Evolutionary conservation across 2,329 filamentous ascomycete genomes (phyloP).

Genomic region (Fusarium guadeloupense): DNA sequence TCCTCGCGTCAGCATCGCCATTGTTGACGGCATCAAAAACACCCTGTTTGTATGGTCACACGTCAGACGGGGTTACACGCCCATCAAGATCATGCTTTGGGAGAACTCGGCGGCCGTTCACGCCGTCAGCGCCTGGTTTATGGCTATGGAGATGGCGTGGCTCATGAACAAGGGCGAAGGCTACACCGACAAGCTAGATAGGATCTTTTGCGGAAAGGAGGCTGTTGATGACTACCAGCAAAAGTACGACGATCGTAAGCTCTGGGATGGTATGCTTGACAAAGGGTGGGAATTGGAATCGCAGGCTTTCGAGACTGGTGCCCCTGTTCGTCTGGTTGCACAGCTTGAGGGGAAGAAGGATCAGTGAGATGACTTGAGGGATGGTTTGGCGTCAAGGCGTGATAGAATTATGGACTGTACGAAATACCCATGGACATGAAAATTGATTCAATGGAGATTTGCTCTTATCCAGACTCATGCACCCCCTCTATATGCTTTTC

Average conservation of each 20-base stretch:
- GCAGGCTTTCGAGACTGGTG: constrained; percentile 50
- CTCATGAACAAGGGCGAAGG: constrained; percentile 37
- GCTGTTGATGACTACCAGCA: constrained; percentile 26
- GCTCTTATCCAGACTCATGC: constrained; percentile 5
- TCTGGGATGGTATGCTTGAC: constrained; percentile 44
- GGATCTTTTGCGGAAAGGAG: constrained; percentile 22
- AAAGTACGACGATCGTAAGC: constrained; percentile 26
- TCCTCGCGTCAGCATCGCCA: constrained; percentile 29
- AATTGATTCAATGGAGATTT: constrained; percentile 38
- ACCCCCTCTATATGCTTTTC: constrained; percentile 7
- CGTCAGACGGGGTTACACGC: constrained; percentile 21
- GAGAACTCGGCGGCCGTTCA: constrained; percentile 43
- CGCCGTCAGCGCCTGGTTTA: constrained; percentile 50
- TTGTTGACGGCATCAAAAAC: constrained; percentile 45
- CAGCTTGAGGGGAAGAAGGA: constrained; percentile 41
- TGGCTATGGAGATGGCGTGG: constrained; percentile 51
- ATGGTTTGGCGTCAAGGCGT: constrained; percentile 1
- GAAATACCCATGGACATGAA: constrained; percentile 2
- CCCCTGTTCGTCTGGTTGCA: constrained; percentile 47
- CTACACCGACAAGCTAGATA: constrained; percentile 35
- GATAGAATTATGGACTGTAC: neutral
- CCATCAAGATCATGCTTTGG: constrained; percentile 51
- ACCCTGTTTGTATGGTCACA: constrained; percentile 46
- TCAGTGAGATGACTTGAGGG: constrained; percentile 20
- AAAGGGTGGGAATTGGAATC: constrained; percentile 50